A percentile compares a stretch with the other conserved stretches of the same genome.
phyloP scores from a whole-genome alignment of 495 filamentous ascomycete species.

The Neurospora hispaniola region DNA sequence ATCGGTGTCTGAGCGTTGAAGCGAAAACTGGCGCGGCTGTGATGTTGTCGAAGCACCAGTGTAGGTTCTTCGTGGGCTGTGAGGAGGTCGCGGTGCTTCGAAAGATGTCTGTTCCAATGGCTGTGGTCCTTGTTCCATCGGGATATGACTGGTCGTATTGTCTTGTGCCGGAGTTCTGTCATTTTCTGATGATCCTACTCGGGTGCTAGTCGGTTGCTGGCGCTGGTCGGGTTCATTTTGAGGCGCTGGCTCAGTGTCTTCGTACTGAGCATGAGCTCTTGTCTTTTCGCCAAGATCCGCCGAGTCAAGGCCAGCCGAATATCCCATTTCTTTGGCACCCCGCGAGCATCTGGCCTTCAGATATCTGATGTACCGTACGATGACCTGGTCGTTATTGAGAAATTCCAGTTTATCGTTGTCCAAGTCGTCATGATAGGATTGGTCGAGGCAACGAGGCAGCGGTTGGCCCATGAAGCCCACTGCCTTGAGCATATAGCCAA shows the following conservation, averaged over 20 bases:
- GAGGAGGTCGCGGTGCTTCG: not conserved
- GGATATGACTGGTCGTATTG: not conserved
- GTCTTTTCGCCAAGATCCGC: not conserved
- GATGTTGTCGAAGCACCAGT: not conserved
- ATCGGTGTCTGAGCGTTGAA: not conserved
- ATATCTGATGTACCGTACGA: not conserved
- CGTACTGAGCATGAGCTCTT: not conserved
- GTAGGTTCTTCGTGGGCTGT: not conserved
- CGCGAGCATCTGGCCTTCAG: not conserved
- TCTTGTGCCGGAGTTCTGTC: not conserved
- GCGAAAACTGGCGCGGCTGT: not conserved
- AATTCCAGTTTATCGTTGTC: not conserved
- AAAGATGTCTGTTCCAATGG: not conserved
- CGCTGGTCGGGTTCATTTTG: not conserved
- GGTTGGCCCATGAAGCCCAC: slow-evolving; percentile 1
- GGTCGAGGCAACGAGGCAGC: slow-evolving; percentile 2
- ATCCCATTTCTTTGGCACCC: not conserved
- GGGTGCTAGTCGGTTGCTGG: not conserved
- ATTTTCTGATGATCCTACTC: not conserved
- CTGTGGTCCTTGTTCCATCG: not conserved
- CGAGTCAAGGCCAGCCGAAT: not conserved
- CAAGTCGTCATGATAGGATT: slow-evolving; percentile 4
- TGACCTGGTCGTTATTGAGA: slow-evolving; percentile 3
- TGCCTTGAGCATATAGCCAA: not conserved
- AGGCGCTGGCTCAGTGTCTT: not conserved